Evolutionary conservation across 2,329 filamentous ascomycete genomes (phyloP), one percentile per base, ranked within the genome.

Genomic region (Aureobasidium sp.): DNA sequence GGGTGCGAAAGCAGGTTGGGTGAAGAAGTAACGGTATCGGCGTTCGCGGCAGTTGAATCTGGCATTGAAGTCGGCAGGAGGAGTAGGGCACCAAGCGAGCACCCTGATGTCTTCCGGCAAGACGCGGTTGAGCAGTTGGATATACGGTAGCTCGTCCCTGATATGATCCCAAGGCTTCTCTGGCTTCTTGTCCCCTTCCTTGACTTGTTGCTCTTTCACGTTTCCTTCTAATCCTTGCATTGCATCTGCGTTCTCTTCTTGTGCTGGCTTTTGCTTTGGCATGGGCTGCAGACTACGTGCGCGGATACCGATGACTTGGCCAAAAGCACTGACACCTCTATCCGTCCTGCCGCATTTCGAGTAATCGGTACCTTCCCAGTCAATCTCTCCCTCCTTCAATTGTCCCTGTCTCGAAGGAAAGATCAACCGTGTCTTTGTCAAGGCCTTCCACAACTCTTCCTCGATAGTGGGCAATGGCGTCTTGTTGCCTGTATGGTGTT

Each of bases 1-100:
- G 0, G 91, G 91, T 2, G 85, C 78, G 71, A 91, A 96, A 1
- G 89, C 90, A 0, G 94, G 94, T 72, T 97, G 91, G 0, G 94
- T 97, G 78, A 99, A 99, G 79, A 96, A 97, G 76, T 99, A 99
- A 63, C 90, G 87, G 78, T 99, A 99, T 67, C 89, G 87, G 25
- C 94, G 84, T 76, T 97, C 91, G 65, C 88, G 85, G 76, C 94
- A 99, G 60, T 89, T 91, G 80, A 97, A 97, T 44, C 94, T 87
- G 5, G 94, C 94, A 37, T 90, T 91, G 74, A 99, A 99, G 64
- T 84, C 84, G 9, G 82, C 76, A 0, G 92, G 90, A 17, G 89
- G 90, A 34, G 84, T 80, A 0, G 93, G 91, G 72, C 92, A 96
- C 94, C 94, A 99, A 3, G 94, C 94, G 39, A 97, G 82, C 63